phyloP scores from a whole-genome alignment of 805 yeast species.

The Wickerhamomyces silvicola region DNA sequence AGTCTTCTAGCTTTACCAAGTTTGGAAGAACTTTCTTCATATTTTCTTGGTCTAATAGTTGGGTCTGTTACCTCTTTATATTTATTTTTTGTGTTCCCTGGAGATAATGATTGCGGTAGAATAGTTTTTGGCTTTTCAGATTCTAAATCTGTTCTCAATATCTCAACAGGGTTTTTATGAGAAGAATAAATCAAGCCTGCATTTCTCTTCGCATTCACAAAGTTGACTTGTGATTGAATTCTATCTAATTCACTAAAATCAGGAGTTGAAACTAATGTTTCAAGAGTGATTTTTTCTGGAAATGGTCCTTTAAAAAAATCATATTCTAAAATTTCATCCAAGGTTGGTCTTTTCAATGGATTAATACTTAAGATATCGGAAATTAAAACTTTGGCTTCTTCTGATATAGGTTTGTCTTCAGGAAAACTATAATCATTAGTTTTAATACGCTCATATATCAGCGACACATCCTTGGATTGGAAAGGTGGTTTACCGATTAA shows the following conservation, averaged over 20 bases:
- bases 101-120: constrained; percentile 85
- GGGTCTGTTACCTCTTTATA: constrained; percentile 53
- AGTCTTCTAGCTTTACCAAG: constrained; percentile 30
- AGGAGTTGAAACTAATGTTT: constrained; percentile 59
- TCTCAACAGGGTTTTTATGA: constrained; percentile 61
- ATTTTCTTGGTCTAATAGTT: constrained; percentile 17
- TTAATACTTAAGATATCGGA: constrained; percentile 66
- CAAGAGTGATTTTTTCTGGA: constrained; percentile 62
- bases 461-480: constrained; percentile 90
- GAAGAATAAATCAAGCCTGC: constrained; percentile 50
- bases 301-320: constrained; percentile 85
- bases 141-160: constrained; percentile 60
- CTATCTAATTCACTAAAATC: constrained; percentile 46
- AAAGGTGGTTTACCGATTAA: constrained; percentile 95
- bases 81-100: constrained; percentile 83
- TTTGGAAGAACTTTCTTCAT: constrained; percentile 30
- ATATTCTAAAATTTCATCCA: constrained; percentile 72
- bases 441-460: constrained; percentile 88
- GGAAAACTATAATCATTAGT: constrained; percentile 78
- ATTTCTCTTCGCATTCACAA: constrained; percentile 54
- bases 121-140: constrained; percentile 63
- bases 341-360: constrained; percentile 75
- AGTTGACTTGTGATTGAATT: constrained; percentile 60
- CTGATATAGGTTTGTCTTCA: constrained; percentile 52
- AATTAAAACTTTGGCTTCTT: constrained; percentile 69